Evolutionary conservation across 345 rosid species (phyloP), one percentile per base, ranked within the genome.

Genomic region (Eucalyptus melliodora): DNA sequence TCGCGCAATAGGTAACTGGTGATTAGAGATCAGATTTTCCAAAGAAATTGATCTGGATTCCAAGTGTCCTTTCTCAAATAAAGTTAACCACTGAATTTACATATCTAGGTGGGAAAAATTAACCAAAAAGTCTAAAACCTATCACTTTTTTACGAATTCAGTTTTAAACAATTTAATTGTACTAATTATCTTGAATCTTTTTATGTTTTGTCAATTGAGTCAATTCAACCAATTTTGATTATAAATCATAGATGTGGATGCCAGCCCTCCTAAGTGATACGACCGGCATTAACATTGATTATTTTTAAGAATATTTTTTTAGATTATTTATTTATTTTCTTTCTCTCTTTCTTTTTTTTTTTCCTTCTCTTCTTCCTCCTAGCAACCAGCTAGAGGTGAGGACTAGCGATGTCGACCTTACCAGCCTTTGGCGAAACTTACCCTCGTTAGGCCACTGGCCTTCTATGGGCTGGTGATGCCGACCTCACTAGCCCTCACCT

Each of bases 201-300:
- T 53, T 19, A 53, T 2, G 2, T 53, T 53, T 53, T 53, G 11
- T 53, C 1, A 21, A 53, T 56, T 24, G 3, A 56, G 30, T 56
- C 0, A 24, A 56, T 56, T 56, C 3, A 11, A 1, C 30, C 3
- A 56, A 56, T 56, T 56, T 56, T 56, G 6, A 26, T 26, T 26
- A 24, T 2, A 56, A 56, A 56, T 56, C 3, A 0, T 26, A 10
- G 30, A 56, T 56, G 14, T 56, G 13, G 14, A 56, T 24, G 27
- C 3, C 0, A 4, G 5, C 6, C 6, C 5, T 56, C 62, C 6
- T 10, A 56, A 56, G 6, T 24, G 30, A 56, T 14, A 24, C 0
- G 3, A 56, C 0, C 2, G 0, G 1, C 14, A 24, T 26, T 56
- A 10, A 24, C 6, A 1, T 24, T 0, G 3, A 56, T 11, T 10